Percentiles rank a stretch among this genome's conserved stretches.
Conservation (phyloP, 805 yeast species). For the Ogataea trehalophila region DNA sequence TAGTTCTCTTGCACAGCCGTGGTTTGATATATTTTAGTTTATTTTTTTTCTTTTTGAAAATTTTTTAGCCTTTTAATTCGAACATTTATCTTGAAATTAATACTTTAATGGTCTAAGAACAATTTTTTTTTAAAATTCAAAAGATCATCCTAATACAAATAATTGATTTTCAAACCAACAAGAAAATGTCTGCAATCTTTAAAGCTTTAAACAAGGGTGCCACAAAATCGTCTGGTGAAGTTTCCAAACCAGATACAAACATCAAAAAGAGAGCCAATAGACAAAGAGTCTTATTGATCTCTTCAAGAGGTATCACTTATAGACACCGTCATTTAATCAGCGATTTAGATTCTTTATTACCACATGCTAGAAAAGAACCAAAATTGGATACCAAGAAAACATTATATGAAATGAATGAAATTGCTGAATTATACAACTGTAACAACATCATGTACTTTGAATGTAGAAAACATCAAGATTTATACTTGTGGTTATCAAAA, state of each 20-base stretch:
- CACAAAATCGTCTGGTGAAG: constrained; percentile 16
- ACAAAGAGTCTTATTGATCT: constrained; percentile 82
- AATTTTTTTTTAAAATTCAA: too few species aligned
- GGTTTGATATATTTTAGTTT: too few species aligned
- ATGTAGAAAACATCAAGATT: constrained; percentile 92
- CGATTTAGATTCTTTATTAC: constrained; percentile 74
- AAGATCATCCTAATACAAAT: too few species aligned
- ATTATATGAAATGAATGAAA: constrained; percentile 83
- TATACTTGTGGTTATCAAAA: constrained; percentile 90
- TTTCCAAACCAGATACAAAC: constrained; percentile 32
- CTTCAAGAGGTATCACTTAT: constrained; percentile 91
- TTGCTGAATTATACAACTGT: constrained; percentile 96
- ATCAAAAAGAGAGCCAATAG: constrained; percentile 62
- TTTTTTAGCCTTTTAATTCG: too few species aligned
- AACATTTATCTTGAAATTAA: too few species aligned
- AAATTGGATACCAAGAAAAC: constrained; percentile 91
- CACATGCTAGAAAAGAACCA: constrained; percentile 95
- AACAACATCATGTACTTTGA: constrained; percentile 92
- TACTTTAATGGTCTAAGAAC: too few species aligned
- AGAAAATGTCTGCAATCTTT: constrained; percentile 62
- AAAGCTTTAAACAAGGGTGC: constrained; percentile 52
- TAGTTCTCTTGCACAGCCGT: too few species aligned
- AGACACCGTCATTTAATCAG: constrained; percentile 92
- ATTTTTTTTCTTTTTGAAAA: too few species aligned
- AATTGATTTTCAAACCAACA: too few species aligned